Evolutionary conservation across 495 filamentous ascomycete species (phyloP).

Genomic region (Penicillium maclennaniae): DNA sequence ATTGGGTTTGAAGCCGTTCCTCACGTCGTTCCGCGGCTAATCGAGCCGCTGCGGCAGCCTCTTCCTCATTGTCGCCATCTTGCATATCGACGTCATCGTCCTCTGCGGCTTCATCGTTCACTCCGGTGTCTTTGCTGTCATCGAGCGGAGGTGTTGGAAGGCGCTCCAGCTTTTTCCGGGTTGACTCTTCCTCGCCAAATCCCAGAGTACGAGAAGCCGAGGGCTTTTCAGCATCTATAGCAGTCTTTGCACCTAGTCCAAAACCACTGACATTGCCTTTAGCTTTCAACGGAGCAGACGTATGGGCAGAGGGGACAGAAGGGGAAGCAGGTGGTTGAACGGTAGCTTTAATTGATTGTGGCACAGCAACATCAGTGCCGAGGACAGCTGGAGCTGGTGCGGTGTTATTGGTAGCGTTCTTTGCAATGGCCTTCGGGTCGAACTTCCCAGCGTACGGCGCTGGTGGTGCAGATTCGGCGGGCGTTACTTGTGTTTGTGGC

Average conservation of each 20-base stretch:
- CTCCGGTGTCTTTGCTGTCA: slow-evolving; percentile 56
- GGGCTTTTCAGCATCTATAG: slow-evolving; percentile 60
- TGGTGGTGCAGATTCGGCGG: slow-evolving; percentile 38
- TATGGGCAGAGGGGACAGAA: slow-evolving; percentile 44
- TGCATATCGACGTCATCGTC: slow-evolving; percentile 75
- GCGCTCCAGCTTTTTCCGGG: slow-evolving; percentile 81
- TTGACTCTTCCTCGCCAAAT: slow-evolving; percentile 83
- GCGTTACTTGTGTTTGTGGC: slow-evolving; percentile 54
- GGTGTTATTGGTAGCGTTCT: slow-evolving; percentile 48
- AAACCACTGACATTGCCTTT: slow-evolving; percentile 77
- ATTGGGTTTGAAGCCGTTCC: slow-evolving; percentile 57
- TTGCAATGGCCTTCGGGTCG: slow-evolving; percentile 81
- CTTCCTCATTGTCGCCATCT: slow-evolving; percentile 78
- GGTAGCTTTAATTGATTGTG: slow-evolving; percentile 48
- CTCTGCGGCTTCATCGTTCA: slow-evolving; percentile 55
- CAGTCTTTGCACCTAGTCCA: slow-evolving; percentile 66
- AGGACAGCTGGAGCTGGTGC: slow-evolving; percentile 43
- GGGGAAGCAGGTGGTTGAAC: slow-evolving; percentile 28
- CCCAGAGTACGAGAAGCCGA: slow-evolving; percentile 69
- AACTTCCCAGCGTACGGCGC: slow-evolving; percentile 74
- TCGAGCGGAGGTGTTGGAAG: slow-evolving; percentile 71
- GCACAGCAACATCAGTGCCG: slow-evolving; percentile 60
- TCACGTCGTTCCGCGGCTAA: slow-evolving; percentile 75
- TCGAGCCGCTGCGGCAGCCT: slow-evolving; percentile 76
- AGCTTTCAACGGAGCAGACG: slow-evolving; percentile 47